Base-by-base conservation (phyloP, 1,284 basidiomycete genomes). In the Phaffia rhodozyma region DNA sequence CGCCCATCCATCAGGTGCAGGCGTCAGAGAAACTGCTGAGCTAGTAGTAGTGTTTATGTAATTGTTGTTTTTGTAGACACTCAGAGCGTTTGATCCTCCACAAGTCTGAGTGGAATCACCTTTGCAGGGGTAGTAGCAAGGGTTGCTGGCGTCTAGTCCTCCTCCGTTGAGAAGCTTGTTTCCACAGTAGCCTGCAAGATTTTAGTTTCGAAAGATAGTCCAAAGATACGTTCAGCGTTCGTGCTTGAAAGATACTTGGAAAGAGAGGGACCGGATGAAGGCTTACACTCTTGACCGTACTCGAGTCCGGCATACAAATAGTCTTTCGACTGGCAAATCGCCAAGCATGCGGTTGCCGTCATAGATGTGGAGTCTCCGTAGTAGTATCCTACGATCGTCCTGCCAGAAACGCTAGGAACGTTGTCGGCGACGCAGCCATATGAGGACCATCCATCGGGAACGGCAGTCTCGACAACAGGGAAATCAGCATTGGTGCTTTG, bases 341-440 rank as follows among this genome's bases (percentile, higher is more conserved):
- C 38, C 13, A 43, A 11, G 13, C 38, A 43, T 16, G 38, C 13
- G 13, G 5, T 43, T 43, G 13, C 38, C 13, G 38, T 43, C 38
- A 43, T 43, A 5, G 13, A 43, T 43, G 5, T 43, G 13, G 38
- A 11, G 13, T 43, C 38, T 43, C 38, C 38, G 13, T 43, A 43
- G 38, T 43, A 43, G 13, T 43, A 43, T 43, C 38, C 38, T 2
- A 75, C 63, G 32, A 73, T 71, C 54, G 72, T 68, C 18, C 72
- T 72, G 51, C 38, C 62, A 3, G 70, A 62, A 7, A 66, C 70
- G 38, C 38, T 43, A 43, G 38, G 7, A 43, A 43, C 38, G 38
- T 43, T 43, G 58, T 75, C 73, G 49, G 72, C 68, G 60, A 74
- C 71, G 69, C 74, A 75, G 1, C 74, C 74, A 9, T 68, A 66